Evolutionary conservation across 2,329 filamentous ascomycete genomes (phyloP), one percentile per base, ranked within the genome.

Genomic region (Hirsutella rhossiliensis): DNA sequence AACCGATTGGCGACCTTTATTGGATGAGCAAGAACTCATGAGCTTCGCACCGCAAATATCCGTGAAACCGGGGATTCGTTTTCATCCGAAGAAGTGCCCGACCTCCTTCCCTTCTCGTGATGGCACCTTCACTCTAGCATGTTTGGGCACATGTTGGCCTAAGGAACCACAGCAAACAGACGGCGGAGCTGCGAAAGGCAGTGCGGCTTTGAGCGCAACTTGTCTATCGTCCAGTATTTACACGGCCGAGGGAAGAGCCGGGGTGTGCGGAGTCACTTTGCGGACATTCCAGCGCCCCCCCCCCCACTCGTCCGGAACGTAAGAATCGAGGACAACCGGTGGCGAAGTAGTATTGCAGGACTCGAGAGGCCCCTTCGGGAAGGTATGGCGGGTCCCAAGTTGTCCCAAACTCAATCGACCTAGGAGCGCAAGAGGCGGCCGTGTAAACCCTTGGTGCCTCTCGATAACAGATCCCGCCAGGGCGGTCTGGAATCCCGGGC

Each of bases 281-380:
- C 29, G 23, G 23, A 23, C 30, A 13, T 32, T 32, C 15, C 11
- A 12, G 15, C 11, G 11, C 11, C 5, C 5, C 15, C 15, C 30
- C 11, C 11, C 11, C 8, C 29, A 13, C 8, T 32, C 11, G 30
- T 12, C 29, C 30, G 17, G 40, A 34, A 34, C 30, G 40, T 19
- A 23, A 38, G 28, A 18, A 42, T 41, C 37, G 45, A 39, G 43
- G 47, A 23, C 31, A 23, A 47, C 28, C 39, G 40, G 32, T 27
- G 28, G 31, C 40, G 44, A 46, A 37, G 45, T 48, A 23, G 38
- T 39, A 48, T 43, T 48, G 50, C 50, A 48, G 45, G 27, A 19
- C 32, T 17, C 36, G 11, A 41, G 43, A 41, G 41, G 36, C 47
- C 45, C 19, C 42, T 50, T 51, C 36, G 19, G 49, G 49, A 51